Evolutionary conservation across 345 rosid species (phyloP), one percentile per base, ranked within the genome.

Genomic region (Camelina hispida): DNA sequence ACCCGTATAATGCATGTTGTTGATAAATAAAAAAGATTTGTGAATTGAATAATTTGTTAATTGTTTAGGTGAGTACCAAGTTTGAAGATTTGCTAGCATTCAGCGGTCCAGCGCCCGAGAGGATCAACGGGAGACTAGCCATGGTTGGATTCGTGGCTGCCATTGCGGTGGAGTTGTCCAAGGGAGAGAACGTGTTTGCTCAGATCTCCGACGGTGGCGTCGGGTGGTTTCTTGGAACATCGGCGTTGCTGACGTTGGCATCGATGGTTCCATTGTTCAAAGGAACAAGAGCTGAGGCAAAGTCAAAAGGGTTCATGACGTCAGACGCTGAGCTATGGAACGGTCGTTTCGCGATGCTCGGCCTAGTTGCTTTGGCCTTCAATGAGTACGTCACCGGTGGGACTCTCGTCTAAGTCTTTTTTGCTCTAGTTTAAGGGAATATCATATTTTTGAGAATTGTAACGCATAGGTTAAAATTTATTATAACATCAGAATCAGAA

Each of bases 301-400:
- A 79, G 58, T 83, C 93, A 0, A 76, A 79, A 0, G 96, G 87
- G 48, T 6, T 91, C 0, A 89, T 89, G 97, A 93, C 93, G 0
- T 89, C 97, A 6, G 84, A 90, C 46, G 95, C 98, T 0, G 96
- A 93, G 83, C 42, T 87, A n/a, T 85, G 90, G 97, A 93, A 90
- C 42, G 98, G 97, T 0, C 86, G 96, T 2, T 64, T 93, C 0
- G 98, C 98, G 0, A 87, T 93, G 98, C 35, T 90, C 18, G 98
- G 98, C 4, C 77, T 90, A 9, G 82, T 90, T 0, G 96, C 97
- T 2, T 58, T 93, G 68, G 97, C 93, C 15, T 81, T 84, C 69
- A 87, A 96, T 0, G 96, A 93, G 70, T 87, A 54, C 58, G 88
- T 90, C 0, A 84, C 80, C 30, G 93, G 96, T 1, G 87, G 96